Evolutionary conservation across 441 rosid genomes (phyloP).

Genomic region (Pelargonium cotyledonis): DNA sequence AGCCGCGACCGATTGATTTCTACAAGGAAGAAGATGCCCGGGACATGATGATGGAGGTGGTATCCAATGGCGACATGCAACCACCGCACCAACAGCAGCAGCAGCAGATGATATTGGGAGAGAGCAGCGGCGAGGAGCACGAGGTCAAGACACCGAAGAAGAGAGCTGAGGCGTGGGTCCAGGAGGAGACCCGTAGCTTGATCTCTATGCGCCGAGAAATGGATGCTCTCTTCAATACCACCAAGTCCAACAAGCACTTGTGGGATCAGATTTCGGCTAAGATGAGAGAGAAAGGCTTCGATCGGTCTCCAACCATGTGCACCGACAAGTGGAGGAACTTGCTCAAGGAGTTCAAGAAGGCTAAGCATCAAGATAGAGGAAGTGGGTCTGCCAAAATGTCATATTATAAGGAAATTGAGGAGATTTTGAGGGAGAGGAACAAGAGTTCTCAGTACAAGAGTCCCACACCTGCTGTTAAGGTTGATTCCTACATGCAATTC

Average conservation of each 20-base stretch:
- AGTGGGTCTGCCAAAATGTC: conserved; percentile 74
- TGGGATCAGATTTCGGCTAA: conserved; percentile 87
- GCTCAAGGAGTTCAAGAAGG: conserved; percentile 87
- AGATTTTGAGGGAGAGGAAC: conserved; percentile 63
- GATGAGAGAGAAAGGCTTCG: conserved; percentile 93
- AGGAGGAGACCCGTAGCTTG: conserved; percentile 80
- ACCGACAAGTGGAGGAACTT: conserved; percentile 98
- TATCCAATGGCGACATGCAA: conserved; percentile 49
- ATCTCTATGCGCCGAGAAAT: conserved; percentile 67
- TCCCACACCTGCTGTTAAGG: conserved; percentile 48
- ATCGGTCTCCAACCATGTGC: conserved; percentile 95
- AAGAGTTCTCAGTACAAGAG: conserved; percentile 52
- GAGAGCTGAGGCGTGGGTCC: conserved; percentile 97
- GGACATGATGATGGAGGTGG: conserved; percentile 84
- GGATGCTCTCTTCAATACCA: conserved; percentile 81
- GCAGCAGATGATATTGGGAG: conserved; percentile 64
- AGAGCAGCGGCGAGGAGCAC: conserved; percentile 70
- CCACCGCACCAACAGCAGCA: conserved; percentile 32
- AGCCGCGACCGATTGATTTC: conserved; percentile 61
- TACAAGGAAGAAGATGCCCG: conserved; percentile 60
- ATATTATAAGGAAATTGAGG: conserved; percentile 80
- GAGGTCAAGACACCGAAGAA: conserved; percentile 86
- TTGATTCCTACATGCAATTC: conserved; percentile 50
- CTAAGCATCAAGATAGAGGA: conserved; percentile 64
- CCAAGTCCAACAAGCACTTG: conserved; percentile 90